Conservation (phyloP, 306 rosid species). For the Hippophae tibetana region DNA sequence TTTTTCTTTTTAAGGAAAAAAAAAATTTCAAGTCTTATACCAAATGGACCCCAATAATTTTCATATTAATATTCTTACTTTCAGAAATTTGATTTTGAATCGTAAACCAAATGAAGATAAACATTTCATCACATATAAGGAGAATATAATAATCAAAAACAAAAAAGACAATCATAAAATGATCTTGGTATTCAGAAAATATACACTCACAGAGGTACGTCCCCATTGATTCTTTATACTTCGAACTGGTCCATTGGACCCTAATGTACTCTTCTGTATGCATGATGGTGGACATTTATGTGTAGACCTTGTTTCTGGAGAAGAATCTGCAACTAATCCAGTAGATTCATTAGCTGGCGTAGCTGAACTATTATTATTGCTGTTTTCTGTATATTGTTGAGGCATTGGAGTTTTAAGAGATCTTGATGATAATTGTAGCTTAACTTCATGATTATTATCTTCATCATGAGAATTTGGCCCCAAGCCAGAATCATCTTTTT, state of each 20-base stretch:
- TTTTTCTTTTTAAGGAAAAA: no score
- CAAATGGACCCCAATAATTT: no score
- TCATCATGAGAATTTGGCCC: conserved; percentile 34
- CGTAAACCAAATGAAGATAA: no score
- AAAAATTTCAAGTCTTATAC: no score
- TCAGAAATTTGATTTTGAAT: no score
- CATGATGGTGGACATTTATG: conserved; percentile 25
- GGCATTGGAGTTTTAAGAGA: conserved; percentile 22
- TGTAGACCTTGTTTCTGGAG: conserved; percentile 23
- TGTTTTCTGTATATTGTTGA: conserved; percentile 26
- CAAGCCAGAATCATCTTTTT: conserved; percentile 30
- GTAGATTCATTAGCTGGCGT: conserved; percentile 28
- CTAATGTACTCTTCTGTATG: conserved; percentile 45
- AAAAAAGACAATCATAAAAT: conserved; percentile 12
- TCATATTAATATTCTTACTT: no score
- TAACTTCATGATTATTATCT: conserved; percentile 26
- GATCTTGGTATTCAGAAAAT: conserved; percentile 10
- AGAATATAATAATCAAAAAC: neutral
- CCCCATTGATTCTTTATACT: conserved; percentile 45
- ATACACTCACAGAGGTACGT: conserved; percentile 64
- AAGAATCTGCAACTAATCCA: conserved; percentile 20
- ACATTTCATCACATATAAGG: no score
- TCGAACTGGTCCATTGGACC: conserved; percentile 28
- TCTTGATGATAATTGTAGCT: conserved; percentile 24
- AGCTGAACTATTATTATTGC: conserved; percentile 18